Conservation (phyloP, 2,329 filamentous ascomycete genomes). For the Teratosphaeria pseudoeucalypti region DNA sequence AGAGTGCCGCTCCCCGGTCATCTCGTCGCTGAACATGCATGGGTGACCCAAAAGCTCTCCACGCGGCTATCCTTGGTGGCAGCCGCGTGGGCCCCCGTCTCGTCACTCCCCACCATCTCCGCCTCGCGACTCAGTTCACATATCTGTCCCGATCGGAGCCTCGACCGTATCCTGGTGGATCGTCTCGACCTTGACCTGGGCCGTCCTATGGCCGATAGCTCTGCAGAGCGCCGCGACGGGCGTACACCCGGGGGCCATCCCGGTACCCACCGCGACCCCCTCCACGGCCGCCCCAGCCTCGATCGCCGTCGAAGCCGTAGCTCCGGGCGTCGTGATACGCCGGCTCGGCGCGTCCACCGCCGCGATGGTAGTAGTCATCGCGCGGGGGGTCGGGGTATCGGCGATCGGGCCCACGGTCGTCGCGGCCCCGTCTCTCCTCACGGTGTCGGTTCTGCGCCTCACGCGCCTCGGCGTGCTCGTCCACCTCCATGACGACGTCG, state of each 20-base stretch:
- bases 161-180: not conserved
- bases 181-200: not conserved
- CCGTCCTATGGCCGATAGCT: slow-evolving; percentile 15
- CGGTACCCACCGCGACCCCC: slow-evolving; percentile 14
- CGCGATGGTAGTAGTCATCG: slow-evolving; percentile 14
- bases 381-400: not conserved
- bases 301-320: slow-evolving; percentile 30
- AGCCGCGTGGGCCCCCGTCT: not conserved
- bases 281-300: slow-evolving; percentile 12
- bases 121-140: not conserved
- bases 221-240: slow-evolving; percentile 13
- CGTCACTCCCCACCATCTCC: not conserved
- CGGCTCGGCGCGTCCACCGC: slow-evolving; percentile 20
- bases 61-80: not conserved
- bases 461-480: slow-evolving; percentile 23
- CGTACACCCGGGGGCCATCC: slow-evolving; percentile 21
- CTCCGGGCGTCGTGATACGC: slow-evolving; percentile 33
- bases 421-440: slow-evolving; percentile 21
- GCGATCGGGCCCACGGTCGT: slow-evolving; percentile 9
- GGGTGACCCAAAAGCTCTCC: not conserved
- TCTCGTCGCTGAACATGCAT: not conserved
- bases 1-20: not conserved
- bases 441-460: slow-evolving; percentile 21
- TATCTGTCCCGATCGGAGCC: not conserved
- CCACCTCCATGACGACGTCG: slow-evolving; percentile 36